Conservation (phyloP, 495 filamentous ascomycete species). For the Penicillium angulare region DNA sequence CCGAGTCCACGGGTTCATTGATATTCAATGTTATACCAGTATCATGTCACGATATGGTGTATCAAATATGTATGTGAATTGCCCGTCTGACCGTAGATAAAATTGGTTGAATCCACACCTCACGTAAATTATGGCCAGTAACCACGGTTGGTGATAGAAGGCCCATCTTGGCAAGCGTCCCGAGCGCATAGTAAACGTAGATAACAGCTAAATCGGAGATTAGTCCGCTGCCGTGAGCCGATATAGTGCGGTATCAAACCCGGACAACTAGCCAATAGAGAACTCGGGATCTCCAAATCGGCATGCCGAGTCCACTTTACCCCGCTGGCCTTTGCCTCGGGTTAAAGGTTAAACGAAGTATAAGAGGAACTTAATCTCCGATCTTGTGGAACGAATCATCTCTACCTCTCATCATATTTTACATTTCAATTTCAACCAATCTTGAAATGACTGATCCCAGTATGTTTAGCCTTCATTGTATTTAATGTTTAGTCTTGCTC, state of each 20-base stretch:
- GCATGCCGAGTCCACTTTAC: slow-evolving; percentile 31
- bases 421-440: neutral
- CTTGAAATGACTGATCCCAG: neutral
- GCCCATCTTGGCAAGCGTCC: no score
- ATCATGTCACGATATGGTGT: no score
- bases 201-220: no score
- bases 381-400: neutral
- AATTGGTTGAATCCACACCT: neutral
- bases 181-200: no score
- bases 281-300: slow-evolving; percentile 29
- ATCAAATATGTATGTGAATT: no score
- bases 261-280: slow-evolving; percentile 20
- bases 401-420: neutral
- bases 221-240: neutral
- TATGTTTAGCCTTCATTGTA: neutral
- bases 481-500: neutral
- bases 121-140: no score
- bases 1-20: no score
- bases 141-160: no score
- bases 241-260: neutral
- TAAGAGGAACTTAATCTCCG: slow-evolving; percentile 9
- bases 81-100: no score
- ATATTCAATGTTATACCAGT: no score
- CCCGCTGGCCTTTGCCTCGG: slow-evolving; percentile 25
- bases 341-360: neutral